Evolutionary conservation across 352 stramenopile genomes (phyloP), one percentile per base, ranked within the genome.

Genomic region (Aphanomyces euteiches): DNA sequence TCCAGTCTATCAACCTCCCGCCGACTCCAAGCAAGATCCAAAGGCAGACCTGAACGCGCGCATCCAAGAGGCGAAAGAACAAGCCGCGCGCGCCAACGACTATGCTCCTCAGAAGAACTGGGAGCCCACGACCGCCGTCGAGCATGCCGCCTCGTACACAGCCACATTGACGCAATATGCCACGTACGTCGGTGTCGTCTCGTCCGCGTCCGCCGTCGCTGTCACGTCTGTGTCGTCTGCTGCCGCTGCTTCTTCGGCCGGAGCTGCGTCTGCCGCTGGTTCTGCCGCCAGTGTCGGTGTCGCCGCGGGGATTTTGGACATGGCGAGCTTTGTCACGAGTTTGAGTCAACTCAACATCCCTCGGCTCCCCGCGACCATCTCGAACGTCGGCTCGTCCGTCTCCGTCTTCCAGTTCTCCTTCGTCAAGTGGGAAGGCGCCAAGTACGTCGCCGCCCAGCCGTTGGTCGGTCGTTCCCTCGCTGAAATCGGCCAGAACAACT

Each of bases 301-400:
- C 47, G 54, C 54, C 34, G 54, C 43, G 13, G 36, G 54, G 1
- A 2, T 61, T 13, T 78, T 95, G n/a, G 82, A 90, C 73, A 89
- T 93, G 74, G 85, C 77, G 34, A 83, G 1, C 89, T 92, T 65
- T 80, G 83, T 39, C 83, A 91, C 56, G 57, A 74, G 21, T 47
- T 63, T 56, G 17, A 45, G n/a, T 4, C 59, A 66, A 17, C 7
- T 60, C 21, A 74, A 66, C 39, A 21, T 71, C 17, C 17, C 47
- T 17, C 17, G 53, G 4, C 60, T 73, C 53, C 67, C 48, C 54
- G 28, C 64, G n/a, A 72, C 67, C 41, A 73, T 77, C n/a, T 17
- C 8, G 21, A 66, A n/a, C 78, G 81, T 74, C 77, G 80, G 48
- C 67, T 86, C 7, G 39, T 57, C 0, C 75, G 69, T 77, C 47